These are phyloP conservation scores for Trichoderma pleuroti DNA, from an alignment of 2,329 filamentous ascomycete genomes.

Conservation along the genomic window DNA sequence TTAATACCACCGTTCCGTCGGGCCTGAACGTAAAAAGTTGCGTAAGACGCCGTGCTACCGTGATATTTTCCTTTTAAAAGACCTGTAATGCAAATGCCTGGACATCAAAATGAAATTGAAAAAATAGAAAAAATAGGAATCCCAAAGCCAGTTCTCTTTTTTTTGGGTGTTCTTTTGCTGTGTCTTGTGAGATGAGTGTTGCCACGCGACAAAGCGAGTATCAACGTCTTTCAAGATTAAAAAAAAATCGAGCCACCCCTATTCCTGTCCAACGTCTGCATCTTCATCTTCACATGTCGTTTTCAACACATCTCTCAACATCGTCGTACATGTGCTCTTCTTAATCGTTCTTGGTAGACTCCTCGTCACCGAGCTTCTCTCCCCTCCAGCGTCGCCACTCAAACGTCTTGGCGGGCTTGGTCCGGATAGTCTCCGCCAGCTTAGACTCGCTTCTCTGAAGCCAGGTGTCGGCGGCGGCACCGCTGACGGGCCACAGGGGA, in stretches of 20 bases:
- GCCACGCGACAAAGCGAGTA: not conserved
- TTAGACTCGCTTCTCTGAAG: slow-evolving; percentile 40
- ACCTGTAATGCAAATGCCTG: slow-evolving; percentile 13
- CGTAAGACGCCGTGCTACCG: slow-evolving; percentile 11
- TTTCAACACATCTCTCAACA: not conserved
- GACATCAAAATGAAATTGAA: not conserved
- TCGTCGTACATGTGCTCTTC: not conserved
- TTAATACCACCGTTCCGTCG: not conserved
- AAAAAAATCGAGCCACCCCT: not conserved
- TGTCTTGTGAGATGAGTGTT: not conserved
- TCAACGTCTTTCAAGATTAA: not conserved
- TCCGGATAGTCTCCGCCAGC: slow-evolving; percentile 39
- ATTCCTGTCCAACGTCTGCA: not conserved
- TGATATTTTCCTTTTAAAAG: slow-evolving; percentile 14
- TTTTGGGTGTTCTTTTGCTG: not conserved
- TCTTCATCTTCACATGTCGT: not conserved
- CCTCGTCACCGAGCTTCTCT: not conserved
- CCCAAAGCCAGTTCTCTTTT: not conserved
- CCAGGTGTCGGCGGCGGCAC: slow-evolving; percentile 37
- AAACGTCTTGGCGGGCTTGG: slow-evolving; percentile 38
- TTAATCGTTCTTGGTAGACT: slow-evolving; percentile 15
- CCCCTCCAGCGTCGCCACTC: slow-evolving; percentile 27
- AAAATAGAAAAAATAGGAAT: not conserved
- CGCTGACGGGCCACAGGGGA: slow-evolving; percentile 55
- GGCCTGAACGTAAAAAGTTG: slow-evolving; percentile 6